Evolutionary conservation across 1,284 basidiomycete species (phyloP).

Genomic region (Ustilago hordei): DNA sequence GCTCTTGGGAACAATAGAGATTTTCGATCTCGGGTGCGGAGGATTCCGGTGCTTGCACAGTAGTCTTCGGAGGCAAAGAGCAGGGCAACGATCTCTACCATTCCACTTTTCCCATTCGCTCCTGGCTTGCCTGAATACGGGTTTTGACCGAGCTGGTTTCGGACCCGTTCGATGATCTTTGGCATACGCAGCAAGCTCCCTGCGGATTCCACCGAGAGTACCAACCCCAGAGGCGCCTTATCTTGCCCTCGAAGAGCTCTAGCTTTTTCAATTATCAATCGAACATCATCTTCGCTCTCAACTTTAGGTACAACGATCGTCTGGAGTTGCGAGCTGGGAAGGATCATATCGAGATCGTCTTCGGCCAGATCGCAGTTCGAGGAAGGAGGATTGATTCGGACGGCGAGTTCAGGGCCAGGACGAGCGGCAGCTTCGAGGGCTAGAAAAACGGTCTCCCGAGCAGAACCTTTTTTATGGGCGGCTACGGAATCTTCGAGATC

Average conservation of each 20-base stretch:
- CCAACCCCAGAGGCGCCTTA: slow-evolving; percentile 41
- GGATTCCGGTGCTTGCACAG: slow-evolving; percentile 85
- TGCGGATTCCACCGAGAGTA: slow-evolving; percentile 66
- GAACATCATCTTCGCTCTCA: slow-evolving; percentile 57
- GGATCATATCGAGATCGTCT: slow-evolving; percentile 63
- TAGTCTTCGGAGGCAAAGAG: slow-evolving; percentile 69
- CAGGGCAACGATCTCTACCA: slow-evolving; percentile 50
- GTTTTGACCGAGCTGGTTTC: slow-evolving; percentile 11
- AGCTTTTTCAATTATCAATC: slow-evolving; percentile 50
- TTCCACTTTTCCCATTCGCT: neutral
- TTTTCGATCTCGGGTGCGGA: slow-evolving; percentile 79
- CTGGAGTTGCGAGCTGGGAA: slow-evolving; percentile 55
- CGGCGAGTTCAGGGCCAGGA: slow-evolving; percentile 55
- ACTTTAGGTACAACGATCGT: slow-evolving; percentile 66
- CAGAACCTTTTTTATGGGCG: slow-evolving; percentile 61
- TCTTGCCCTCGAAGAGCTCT: slow-evolving; percentile 22
- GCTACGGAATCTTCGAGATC: slow-evolving; percentile 68
- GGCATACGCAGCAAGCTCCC: slow-evolving; percentile 56
- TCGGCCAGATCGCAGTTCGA: slow-evolving; percentile 32
- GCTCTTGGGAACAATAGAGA: slow-evolving; percentile 90
- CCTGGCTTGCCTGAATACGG: neutral
- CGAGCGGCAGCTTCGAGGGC: slow-evolving; percentile 54
- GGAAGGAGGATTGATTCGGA: slow-evolving; percentile 67
- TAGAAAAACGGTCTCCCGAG: slow-evolving; percentile 59
- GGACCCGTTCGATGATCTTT: slow-evolving; percentile 46